Conservation (phyloP, 2,329 filamentous ascomycete species). For the Meredithiella fracta region DNA sequence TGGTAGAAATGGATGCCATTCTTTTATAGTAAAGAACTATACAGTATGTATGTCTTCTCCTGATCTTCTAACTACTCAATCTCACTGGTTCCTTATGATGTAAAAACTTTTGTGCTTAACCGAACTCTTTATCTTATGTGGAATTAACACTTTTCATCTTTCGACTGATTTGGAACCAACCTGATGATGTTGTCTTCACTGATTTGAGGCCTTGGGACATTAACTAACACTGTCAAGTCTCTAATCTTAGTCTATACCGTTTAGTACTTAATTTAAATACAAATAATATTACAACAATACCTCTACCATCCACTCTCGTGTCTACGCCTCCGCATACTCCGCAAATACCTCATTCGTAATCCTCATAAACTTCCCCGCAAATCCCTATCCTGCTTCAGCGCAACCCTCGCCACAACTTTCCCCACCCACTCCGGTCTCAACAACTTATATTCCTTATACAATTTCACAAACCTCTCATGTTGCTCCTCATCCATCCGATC, state of each 20-base stretch:
- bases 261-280: neutral
- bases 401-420: conserved; percentile 67
- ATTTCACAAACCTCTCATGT: conserved; percentile 51
- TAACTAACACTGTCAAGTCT: neutral
- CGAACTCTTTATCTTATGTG: conserved; percentile 9
- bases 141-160: conserved; percentile 15
- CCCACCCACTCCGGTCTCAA: conserved; percentile 73
- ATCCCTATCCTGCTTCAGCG: conserved; percentile 44
- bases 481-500: conserved; percentile 35
- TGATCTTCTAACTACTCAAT: neutral
- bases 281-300: conserved; percentile 17
- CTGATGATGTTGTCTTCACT: neutral
- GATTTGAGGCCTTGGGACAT: neutral
- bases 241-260: neutral
- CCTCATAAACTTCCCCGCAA: conserved; percentile 62
- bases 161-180: conserved; percentile 11
- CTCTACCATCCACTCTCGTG: conserved; percentile 15
- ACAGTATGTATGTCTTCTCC: conserved; percentile 10
- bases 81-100: conserved; percentile 9
- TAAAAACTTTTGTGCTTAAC: conserved; percentile 14
- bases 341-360: conserved; percentile 27
- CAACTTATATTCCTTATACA: conserved; percentile 54
- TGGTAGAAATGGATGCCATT: neutral
- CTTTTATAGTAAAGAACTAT: conserved; percentile 4
- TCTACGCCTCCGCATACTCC: conserved; percentile 30